A percentile compares a stretch with the other conserved stretches of the same genome.
Conservation (phyloP, 371 early-diverging fungal genomes). For the Chytridium lagenaria region DNA sequence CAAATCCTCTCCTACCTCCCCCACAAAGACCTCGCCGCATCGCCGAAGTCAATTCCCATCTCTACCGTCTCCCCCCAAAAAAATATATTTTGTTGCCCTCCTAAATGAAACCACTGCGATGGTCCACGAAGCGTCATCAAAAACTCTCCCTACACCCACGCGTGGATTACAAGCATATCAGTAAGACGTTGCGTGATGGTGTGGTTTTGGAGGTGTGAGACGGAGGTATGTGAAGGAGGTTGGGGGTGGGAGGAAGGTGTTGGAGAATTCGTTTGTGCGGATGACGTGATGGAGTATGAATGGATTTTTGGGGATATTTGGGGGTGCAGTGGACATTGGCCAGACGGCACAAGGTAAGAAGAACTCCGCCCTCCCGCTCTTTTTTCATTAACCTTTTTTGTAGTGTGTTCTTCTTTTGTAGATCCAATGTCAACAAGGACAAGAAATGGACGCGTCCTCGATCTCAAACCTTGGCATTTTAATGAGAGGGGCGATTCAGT, state of each 20-base stretch:
- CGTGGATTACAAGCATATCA: slow-evolving; percentile 13
- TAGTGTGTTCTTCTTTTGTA: not conserved
- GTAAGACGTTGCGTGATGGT: not conserved
- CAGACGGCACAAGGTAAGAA: slow-evolving; percentile 7
- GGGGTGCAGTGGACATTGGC: slow-evolving; percentile 10
- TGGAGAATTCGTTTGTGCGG: slow-evolving; percentile 1
- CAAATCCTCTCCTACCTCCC: slow-evolving; percentile 8
- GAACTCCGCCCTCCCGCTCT: too few species aligned
- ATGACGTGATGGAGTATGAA: slow-evolving; percentile 18
- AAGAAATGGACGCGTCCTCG: not conserved
- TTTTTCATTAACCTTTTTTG: too few species aligned
- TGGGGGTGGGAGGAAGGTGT: too few species aligned
- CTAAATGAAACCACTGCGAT: not conserved
- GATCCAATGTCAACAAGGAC: slow-evolving; percentile 2
- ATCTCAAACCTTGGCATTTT: slow-evolving; percentile 7
- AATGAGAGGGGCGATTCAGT: slow-evolving; percentile 11
- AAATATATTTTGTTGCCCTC: slow-evolving; percentile 7
- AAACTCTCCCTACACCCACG: slow-evolving; percentile 13
- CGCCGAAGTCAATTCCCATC: not conserved
- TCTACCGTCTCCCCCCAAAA: slow-evolving; percentile 1
- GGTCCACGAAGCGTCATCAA: not conserved
- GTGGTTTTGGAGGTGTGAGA: not conserved
- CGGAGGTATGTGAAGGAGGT: slow-evolving; percentile 1
- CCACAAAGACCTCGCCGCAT: slow-evolving; percentile 9
- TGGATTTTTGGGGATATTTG: slow-evolving; percentile 6